Conservation (phyloP, 2,329 filamentous ascomycete species). For the Paecilomyces variotii region DNA sequence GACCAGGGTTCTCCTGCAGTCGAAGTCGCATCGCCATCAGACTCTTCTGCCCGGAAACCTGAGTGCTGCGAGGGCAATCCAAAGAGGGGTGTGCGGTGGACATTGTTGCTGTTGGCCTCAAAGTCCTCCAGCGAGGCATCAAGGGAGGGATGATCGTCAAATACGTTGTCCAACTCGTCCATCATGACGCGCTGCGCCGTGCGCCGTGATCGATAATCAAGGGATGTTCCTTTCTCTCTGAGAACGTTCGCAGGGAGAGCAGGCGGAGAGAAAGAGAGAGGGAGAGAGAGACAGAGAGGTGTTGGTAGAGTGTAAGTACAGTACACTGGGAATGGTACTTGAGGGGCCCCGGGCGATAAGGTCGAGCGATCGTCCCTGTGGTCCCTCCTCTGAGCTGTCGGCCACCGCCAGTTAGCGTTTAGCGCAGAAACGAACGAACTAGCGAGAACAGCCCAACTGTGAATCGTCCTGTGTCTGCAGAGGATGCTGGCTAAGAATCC, state of each 20-base stretch:
- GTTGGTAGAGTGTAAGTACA: not conserved
- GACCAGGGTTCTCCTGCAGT: slow-evolving; percentile 50
- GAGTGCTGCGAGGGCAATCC: slow-evolving; percentile 54
- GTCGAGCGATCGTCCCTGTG: not conserved
- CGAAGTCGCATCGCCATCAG: slow-evolving; percentile 26
- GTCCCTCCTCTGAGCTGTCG: not conserved
- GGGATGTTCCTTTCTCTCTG: not conserved
- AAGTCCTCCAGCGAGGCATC: slow-evolving; percentile 56
- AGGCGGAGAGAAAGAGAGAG: not conserved
- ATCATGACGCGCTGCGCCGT: slow-evolving; percentile 30
- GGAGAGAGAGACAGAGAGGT: not conserved
- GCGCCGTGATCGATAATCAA: not conserved
- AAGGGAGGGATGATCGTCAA: slow-evolving; percentile 53
- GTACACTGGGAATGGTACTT: not conserved
- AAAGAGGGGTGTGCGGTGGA: slow-evolving; percentile 43
- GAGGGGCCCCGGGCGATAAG: not conserved
- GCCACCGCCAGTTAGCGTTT: not conserved
- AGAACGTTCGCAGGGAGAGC: not conserved
- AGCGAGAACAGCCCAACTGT: not conserved
- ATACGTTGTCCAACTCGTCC: slow-evolving; percentile 41
- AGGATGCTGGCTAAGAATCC: not conserved
- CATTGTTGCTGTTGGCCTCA: slow-evolving; percentile 42
- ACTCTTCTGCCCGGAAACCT: slow-evolving; percentile 51
- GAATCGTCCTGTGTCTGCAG: not conserved
- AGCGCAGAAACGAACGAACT: not conserved